These are phyloP conservation scores for Ambrosiella cleistominuta DNA, from an alignment of 2,329 filamentous ascomycete species.

Conservation along the genomic window DNA sequence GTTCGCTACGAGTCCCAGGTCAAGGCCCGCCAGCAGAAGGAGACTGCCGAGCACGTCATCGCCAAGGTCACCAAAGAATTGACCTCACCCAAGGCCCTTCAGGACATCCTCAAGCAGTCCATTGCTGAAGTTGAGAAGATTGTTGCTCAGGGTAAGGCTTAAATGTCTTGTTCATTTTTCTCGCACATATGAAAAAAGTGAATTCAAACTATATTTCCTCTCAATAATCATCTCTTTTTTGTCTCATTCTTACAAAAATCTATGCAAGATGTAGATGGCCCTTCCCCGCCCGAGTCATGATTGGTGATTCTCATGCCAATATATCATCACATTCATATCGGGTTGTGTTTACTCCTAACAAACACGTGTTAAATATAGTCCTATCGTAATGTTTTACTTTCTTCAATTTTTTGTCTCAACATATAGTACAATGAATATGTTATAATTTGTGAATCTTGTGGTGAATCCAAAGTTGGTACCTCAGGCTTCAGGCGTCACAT, in stretches of 20 bases:
- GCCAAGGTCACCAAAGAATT: constrained; percentile 98
- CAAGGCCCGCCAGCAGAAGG: constrained; percentile 95
- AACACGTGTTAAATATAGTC: constrained; percentile 19
- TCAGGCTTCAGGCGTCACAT: too few relatives aligned
- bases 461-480: too few relatives aligned
- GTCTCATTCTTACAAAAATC: too few relatives aligned
- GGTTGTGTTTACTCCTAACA: constrained; percentile 40
- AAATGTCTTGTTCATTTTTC: background rate
- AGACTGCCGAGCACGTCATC: constrained; percentile 84
- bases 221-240: background rate
- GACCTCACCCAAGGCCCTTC: constrained; percentile 89
- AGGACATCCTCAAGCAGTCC: constrained; percentile 96
- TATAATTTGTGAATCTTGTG: background rate
- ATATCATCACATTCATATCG: constrained; percentile 20
- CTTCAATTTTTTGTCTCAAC: background rate
- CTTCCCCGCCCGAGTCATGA: background rate
- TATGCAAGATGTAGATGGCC: too few relatives aligned
- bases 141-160: constrained; percentile 14
- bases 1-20: constrained; percentile 97
- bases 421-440: background rate
- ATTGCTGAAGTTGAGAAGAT: constrained; percentile 89
- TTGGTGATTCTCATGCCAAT: background rate
- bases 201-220: background rate
- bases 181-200: background rate
- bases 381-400: background rate